Percentiles rank a stretch among this genome's conserved stretches.
Conservation (phyloP, 108 stramenopile species). For the Skeletonema menzelii region DNA sequence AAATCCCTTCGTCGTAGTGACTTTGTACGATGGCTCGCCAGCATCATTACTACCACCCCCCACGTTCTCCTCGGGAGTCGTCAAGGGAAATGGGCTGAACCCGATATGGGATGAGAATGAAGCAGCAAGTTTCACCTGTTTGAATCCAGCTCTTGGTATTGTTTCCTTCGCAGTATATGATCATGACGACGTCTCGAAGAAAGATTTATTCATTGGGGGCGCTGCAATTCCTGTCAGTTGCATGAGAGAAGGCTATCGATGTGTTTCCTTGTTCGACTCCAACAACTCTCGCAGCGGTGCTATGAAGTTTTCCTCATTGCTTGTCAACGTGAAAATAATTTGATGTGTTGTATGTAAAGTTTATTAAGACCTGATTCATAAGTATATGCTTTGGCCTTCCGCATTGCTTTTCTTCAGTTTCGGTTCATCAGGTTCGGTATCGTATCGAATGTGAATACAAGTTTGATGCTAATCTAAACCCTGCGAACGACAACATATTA, state of each 20-base stretch:
- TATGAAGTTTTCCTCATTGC: slow-evolving; percentile 67
- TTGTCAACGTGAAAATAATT: slow-evolving; percentile 47
- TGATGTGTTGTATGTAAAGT: neutral
- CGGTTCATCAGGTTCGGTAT: neutral
- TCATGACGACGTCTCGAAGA: slow-evolving; percentile 46
- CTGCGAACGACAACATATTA: too few relatives aligned
- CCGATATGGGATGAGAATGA: slow-evolving; percentile 87
- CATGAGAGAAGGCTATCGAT: slow-evolving; percentile 76
- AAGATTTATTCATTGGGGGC: slow-evolving; percentile 67
- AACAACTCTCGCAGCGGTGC: slow-evolving; percentile 67
- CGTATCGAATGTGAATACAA: too few relatives aligned
- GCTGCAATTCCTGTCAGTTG: slow-evolving; percentile 73
- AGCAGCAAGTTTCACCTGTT: slow-evolving; percentile 52
- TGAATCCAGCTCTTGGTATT: slow-evolving; percentile 73
- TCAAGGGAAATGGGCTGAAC: slow-evolving; percentile 89
- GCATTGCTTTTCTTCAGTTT: neutral
- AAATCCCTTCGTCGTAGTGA: slow-evolving; percentile 67
- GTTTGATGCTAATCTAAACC: too few relatives aligned
- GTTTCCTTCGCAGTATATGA: slow-evolving; percentile 72
- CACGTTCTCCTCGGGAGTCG: slow-evolving; percentile 45
- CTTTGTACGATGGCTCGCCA: slow-evolving; percentile 66
- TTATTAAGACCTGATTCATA: too few relatives aligned
- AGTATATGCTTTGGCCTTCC: neutral
- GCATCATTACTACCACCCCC: slow-evolving; percentile 45
- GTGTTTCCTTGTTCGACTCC: slow-evolving; percentile 70